Evolutionary conservation across 768 basidiomycete species (phyloP), one percentile per base, ranked within the genome.

Genomic region (Xerocomellus amylosporus): DNA sequence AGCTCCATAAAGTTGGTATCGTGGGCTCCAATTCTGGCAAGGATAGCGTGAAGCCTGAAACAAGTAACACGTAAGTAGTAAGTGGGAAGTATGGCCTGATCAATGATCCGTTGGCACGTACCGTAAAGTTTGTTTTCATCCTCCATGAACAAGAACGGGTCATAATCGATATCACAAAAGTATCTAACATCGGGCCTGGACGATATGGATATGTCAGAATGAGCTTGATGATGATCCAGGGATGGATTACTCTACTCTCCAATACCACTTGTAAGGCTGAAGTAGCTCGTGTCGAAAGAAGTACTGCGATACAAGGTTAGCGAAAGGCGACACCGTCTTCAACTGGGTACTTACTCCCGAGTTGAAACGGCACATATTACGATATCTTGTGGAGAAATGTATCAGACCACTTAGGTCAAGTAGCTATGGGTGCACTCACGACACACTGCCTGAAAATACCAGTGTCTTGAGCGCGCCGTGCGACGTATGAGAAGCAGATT

Each of bases 311-410:
- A 50, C 52, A 37, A 51, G 19, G 28, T 65, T 33, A 61, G 51
- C 45, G 13, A 42, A 53, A 19, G 26, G 33, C 3, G 30, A 26
- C 17, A 41, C 8, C 17, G 15, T 2, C 13, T 39, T 34, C 14
- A 40, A 40, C n/a, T 38, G 34, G 30, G 12, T 26, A 67, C 79
- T 55, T 58, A 84, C 83, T 2, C 84, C 86, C 1, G 84, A 87
- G 67, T 87, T 86, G 71, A 81, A 89, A 36, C 87, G 76, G 65
- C 87, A 88, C 87, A 89, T 88, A 51, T 87, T 86, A n/a, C 85
- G 78, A 60, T 89, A 87, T n/a, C 74, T 79, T 31, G 8, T 22
- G 12, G 43, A 28, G 15, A 9, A 37, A 38, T 46, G 15, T 13
- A 7, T 55, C 24, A 53, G 28, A 14, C 12, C 9, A 12, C 12